These are phyloP conservation scores for Blastobotrys parvus DNA, from an alignment of 805 yeast genomes.

Conservation along the genomic window DNA sequence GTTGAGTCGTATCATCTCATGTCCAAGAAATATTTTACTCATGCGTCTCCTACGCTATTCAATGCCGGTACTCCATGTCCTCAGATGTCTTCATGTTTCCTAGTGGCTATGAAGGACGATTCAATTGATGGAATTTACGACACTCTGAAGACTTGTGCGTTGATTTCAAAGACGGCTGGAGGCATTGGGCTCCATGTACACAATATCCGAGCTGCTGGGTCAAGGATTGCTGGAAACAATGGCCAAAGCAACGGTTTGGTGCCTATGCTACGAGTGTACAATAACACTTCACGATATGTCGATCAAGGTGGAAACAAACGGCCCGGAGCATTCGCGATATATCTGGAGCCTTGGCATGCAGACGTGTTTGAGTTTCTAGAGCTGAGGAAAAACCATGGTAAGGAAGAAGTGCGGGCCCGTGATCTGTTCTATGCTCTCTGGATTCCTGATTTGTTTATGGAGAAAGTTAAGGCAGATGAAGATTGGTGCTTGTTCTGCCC, in stretches of 20 bases:
- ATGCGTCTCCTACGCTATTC: slow-evolving; percentile 89
- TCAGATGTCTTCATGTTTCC: slow-evolving; percentile 81
- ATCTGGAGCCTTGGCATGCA: slow-evolving; percentile 93
- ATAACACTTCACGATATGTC: slow-evolving; percentile 88
- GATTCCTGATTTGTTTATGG: slow-evolving; percentile 91
- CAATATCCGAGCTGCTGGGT: slow-evolving; percentile 74
- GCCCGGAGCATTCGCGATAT: slow-evolving; percentile 92
- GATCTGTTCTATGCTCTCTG: slow-evolving; percentile 87
- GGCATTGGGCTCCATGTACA: slow-evolving; percentile 88
- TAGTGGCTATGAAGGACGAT: slow-evolving; percentile 82
- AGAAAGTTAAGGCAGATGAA: slow-evolving; percentile 61
- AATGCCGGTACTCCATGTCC: slow-evolving; percentile 80
- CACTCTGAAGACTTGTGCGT: slow-evolving; percentile 76
- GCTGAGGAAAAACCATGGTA: slow-evolving; percentile 84
- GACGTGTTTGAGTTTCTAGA: slow-evolving; percentile 79
- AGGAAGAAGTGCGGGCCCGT: slow-evolving; percentile 85
- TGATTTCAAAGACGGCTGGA: slow-evolving; percentile 87
- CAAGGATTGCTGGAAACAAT: slow-evolving; percentile 76
- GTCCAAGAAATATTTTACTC: slow-evolving; percentile 78
- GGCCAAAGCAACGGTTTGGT: slow-evolving; percentile 84
- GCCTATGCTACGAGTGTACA: slow-evolving; percentile 89
- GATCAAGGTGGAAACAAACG: slow-evolving; percentile 97
- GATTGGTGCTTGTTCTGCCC: slow-evolving; percentile 89
- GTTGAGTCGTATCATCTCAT: slow-evolving; percentile 74
- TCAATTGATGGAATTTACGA: slow-evolving; percentile 90